Conservation (phyloP, 176 grass and related monocot species). For the Raddia distichophylla region DNA sequence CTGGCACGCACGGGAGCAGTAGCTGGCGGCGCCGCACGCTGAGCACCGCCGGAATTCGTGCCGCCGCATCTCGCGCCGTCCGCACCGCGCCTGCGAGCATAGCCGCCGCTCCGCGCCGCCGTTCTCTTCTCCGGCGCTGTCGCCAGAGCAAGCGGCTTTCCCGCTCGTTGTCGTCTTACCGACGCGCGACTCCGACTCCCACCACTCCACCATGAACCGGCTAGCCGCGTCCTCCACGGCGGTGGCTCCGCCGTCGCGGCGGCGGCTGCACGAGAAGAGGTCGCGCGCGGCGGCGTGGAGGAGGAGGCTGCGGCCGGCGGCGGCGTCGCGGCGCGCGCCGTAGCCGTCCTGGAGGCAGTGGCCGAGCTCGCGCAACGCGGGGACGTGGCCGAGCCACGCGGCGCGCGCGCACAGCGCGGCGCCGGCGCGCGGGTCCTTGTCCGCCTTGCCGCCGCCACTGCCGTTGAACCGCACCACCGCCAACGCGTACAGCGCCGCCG, state of each 20-base stretch:
- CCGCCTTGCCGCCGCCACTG: constrained; percentile 55
- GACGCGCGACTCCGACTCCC: neutral
- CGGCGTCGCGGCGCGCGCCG: constrained; percentile 56
- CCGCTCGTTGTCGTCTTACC: neutral
- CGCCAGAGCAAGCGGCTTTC: neutral
- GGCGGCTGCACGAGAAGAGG: neutral
- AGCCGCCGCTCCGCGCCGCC: neutral
- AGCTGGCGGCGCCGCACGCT: constrained; percentile 55
- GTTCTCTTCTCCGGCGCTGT: too few species aligned
- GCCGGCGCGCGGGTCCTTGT: constrained; percentile 61
- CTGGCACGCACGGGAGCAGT: constrained; percentile 80
- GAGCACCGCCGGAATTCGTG: constrained; percentile 79
- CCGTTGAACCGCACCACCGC: constrained; percentile 81
- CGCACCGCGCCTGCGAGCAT: constrained; percentile 64
- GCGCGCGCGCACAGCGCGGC: constrained; percentile 64
- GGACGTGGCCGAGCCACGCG: constrained; percentile 63
- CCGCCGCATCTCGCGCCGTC: constrained; percentile 57
- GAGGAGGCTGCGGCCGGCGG: constrained; percentile 54
- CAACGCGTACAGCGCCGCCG: constrained; percentile 62
- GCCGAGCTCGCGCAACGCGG: constrained; percentile 75
- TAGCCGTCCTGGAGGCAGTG: constrained; percentile 83
- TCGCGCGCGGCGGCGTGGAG: constrained; percentile 62
- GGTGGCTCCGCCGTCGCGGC: too few species aligned
- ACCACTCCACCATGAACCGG: constrained; percentile 78
- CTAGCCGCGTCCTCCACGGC: constrained; percentile 43